Evolutionary conservation across 2,329 filamentous ascomycete genomes (phyloP), one percentile per base, ranked within the genome.

Genomic region (Coniella lustricola): DNA sequence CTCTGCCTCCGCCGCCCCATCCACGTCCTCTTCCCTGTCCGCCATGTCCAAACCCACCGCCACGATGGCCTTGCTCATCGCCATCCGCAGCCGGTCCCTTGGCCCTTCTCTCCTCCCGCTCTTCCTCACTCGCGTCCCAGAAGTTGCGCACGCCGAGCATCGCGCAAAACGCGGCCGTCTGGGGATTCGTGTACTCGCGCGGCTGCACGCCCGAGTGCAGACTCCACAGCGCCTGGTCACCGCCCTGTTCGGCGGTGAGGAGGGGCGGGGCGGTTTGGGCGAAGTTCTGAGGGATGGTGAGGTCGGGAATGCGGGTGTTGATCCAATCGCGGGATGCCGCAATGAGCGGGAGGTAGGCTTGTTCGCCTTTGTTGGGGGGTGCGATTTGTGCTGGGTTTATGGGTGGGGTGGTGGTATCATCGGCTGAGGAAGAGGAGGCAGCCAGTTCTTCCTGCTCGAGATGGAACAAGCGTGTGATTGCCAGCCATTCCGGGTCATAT

Each of bases 401-500:
- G 5, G n/a, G 25, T 29, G 25, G 5, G 25, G 5, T 29, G 25
- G 25, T 5, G 25, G 25, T 29, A 5, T 29, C 5, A 5, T 10
- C 25, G 25, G 5, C 25, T 5, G 25, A 29, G 25, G 25, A 29
- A 5, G 25, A 29, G 74, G 3, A 72, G n/a, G n/a, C n/a, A n/a
- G n/a, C n/a, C 25, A 29, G 10, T 29, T 5, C 25, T 29, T 29
- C 25, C 10, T 29, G 25, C 25, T 29, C 25, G 5, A 29, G 58
- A 35, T 86, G 80, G 60, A 97, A 94, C 7, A 82, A 84, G 36
- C 91, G 85, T 12, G 84, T 90, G 55, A 98, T 96, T 36, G 93
- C 86, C 7, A 98, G 81, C 91, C 91, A 98, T 68, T 98, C 93
- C 10, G 84, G 81, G 64, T 98, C 93, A 62, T 98, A 97, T 41